Base-by-base conservation (phyloP, 345 rosid species). In the Salix udensis region DNA sequence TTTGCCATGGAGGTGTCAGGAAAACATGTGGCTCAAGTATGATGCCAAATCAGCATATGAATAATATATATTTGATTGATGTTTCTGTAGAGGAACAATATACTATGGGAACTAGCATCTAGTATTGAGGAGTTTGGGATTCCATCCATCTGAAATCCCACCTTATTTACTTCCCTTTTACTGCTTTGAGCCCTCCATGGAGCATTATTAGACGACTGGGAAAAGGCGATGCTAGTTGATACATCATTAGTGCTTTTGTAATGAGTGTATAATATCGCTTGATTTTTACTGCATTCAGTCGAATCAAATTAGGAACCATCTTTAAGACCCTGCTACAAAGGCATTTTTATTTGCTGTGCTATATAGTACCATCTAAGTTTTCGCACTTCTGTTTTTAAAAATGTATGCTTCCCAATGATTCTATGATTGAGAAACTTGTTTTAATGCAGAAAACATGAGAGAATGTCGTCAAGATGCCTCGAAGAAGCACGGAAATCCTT, bases 401-500 rank as follows among this genome's bases (percentile, higher is more conserved):
- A 37, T 37, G 6, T 58, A 19, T 16, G 50, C 23, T 66, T 23
- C 71, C 37, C 21, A 19, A 2, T 39, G 19, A 67, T 34, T 19
- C 7, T 4, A 2, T n/a, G 37, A 39, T 36, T 7, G 44, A 24
- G 26, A 36, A 62, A 19, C 40, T 34, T 50, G 37, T 15, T 50
- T 71, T 28, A 77, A 36, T 39, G 55, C 72, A 72, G 80, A 31
- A 50, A 65, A 72, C 36, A 18, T 72, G 72, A 65, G 58, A 71
- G 80, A 83, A 75, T 93, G 71, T 85, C 99, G 52, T 87, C 95
- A 61, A 89, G 87, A 74, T 87, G 89, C 77, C 82, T 91, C 1
- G 93, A 89, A 80, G 91, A 90, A 82, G 96, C 96, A 34, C 76
- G 72, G 42, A 52, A 77, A 77, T 77, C 76, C 71, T 77, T 65